Evolutionary conservation across 2,329 filamentous ascomycete species (phyloP).

Genomic region (Aureobasidium sp.): DNA sequence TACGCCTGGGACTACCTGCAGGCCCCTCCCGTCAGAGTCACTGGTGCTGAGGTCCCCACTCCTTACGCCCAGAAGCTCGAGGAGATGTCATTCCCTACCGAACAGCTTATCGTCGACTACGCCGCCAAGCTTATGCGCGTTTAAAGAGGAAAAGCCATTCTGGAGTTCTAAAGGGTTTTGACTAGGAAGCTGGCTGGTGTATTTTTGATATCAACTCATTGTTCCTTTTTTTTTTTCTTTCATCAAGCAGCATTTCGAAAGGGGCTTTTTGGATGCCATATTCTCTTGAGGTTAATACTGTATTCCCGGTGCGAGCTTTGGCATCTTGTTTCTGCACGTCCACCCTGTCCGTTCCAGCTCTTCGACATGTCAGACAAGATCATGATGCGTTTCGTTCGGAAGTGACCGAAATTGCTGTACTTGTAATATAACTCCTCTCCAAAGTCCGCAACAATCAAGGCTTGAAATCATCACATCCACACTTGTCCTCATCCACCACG

Average conservation of each 20-base stretch:
- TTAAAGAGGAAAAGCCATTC: slow-evolving; percentile 13
- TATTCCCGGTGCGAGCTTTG: slow-evolving; percentile 4
- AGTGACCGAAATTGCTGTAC: neutral
- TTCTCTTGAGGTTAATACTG: slow-evolving; percentile 11
- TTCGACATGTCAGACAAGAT: neutral
- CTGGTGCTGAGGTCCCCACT: slow-evolving; percentile 93
- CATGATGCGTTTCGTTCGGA: neutral
- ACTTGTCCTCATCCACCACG: neutral
- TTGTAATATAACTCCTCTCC: neutral
- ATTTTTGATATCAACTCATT: slow-evolving; percentile 15
- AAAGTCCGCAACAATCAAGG: neutral
- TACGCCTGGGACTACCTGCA: slow-evolving; percentile 98
- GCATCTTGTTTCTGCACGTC: slow-evolving; percentile 4
- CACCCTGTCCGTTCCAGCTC: neutral
- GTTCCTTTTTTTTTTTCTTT: slow-evolving; percentile 1
- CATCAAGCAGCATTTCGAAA: slow-evolving; percentile 11
- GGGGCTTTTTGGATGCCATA: slow-evolving; percentile 1
- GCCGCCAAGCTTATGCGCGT: slow-evolving; percentile 75
- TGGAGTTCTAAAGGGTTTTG: slow-evolving; percentile 12
- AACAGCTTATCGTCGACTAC: slow-evolving; percentile 79
- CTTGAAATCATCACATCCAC: slow-evolving; percentile 21
- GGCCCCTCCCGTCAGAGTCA: slow-evolving; percentile 86
- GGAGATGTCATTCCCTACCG: slow-evolving; percentile 90
- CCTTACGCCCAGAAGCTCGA: slow-evolving; percentile 91
- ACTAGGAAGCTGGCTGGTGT: slow-evolving; percentile 13